These are phyloP conservation scores for Neonectria ditissima DNA, from an alignment of 2,329 filamentous ascomycete species.

Conservation along the genomic window DNA sequence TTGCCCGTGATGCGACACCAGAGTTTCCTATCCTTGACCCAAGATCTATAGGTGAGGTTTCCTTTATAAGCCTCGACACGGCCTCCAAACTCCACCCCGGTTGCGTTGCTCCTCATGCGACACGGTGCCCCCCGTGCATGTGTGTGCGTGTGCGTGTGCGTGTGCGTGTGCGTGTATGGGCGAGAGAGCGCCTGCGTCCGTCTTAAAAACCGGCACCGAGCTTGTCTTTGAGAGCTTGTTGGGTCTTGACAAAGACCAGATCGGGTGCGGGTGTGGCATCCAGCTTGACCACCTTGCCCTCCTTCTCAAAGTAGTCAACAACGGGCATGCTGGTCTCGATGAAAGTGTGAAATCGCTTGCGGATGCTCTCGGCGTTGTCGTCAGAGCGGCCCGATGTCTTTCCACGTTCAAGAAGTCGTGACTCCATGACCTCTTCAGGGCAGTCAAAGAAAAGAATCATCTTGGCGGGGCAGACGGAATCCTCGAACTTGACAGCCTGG, in stretches of 20 bases:
- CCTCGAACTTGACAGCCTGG: slow-evolving; percentile 94
- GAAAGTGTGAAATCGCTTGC: slow-evolving; percentile 95
- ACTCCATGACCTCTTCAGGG: slow-evolving; percentile 88
- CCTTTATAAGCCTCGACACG: slow-evolving; percentile 27
- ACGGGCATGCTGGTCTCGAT: slow-evolving; percentile 98
- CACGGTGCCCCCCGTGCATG: slow-evolving; percentile 30
- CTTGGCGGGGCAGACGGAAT: slow-evolving; percentile 83
- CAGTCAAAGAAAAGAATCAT: slow-evolving; percentile 96
- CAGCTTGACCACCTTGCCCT: slow-evolving; percentile 84
- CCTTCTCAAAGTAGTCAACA: slow-evolving; percentile 82
- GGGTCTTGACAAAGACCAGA: slow-evolving; percentile 67
- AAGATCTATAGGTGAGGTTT: slow-evolving; percentile 30
- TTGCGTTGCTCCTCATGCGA: slow-evolving; percentile 26
- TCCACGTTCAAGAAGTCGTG: slow-evolving; percentile 85
- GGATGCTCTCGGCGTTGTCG: slow-evolving; percentile 95
- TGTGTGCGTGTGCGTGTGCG: slow-evolving; percentile 20
- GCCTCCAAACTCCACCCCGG: slow-evolving; percentile 22
- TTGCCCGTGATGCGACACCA: slow-evolving; percentile 18
- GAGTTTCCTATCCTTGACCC: slow-evolving; percentile 19
- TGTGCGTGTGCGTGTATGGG: background rate
- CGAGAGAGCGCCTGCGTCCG: background rate
- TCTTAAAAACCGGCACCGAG: slow-evolving; percentile 56
- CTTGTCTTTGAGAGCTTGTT: slow-evolving; percentile 60
- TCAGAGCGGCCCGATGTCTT: slow-evolving; percentile 93
- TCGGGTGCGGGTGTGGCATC: slow-evolving; percentile 77